Percentiles rank a stretch among this genome's conserved stretches.
phyloP scores from a whole-genome alignment of 1,139 yeast species.

The Ogataea hybrid region DNA sequence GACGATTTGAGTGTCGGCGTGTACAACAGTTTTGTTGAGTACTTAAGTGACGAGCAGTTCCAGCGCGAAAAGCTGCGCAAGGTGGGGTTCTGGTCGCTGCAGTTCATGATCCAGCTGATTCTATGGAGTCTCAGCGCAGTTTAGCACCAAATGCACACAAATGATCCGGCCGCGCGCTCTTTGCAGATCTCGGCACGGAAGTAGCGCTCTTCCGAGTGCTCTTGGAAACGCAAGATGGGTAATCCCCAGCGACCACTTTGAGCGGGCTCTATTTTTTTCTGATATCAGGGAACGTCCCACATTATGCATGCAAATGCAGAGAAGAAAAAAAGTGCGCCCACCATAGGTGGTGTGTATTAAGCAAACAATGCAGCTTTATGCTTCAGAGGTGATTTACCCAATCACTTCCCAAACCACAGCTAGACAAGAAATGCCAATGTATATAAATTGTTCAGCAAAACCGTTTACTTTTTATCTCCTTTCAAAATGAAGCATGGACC shows the following conservation, averaged over 20 bases:
- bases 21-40: conserved; percentile 84
- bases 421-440: neutral
- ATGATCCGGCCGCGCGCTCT: neutral
- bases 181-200: neutral
- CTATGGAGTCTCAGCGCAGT: conserved; percentile 59
- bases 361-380: neutral
- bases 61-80: conserved; percentile 70
- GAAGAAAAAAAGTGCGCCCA: neutral
- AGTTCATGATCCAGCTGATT: conserved; percentile 74
- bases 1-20: conserved; percentile 89
- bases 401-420: neutral
- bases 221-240: neutral
- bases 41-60: conserved; percentile 84
- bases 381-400: neutral
- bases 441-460: neutral
- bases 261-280: neutral
- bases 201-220: neutral
- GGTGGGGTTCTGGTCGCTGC: conserved; percentile 93
- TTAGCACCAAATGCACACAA: neutral
- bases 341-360: neutral
- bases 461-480: neutral
- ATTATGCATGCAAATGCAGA: neutral
- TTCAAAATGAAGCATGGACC: conserved; percentile 6
- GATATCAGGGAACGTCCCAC: neutral
- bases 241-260: neutral